Evolutionary conservation across 257 asterid species (phyloP), one percentile per base, ranked within the genome.

Genomic region (Fraxinus americana): DNA sequence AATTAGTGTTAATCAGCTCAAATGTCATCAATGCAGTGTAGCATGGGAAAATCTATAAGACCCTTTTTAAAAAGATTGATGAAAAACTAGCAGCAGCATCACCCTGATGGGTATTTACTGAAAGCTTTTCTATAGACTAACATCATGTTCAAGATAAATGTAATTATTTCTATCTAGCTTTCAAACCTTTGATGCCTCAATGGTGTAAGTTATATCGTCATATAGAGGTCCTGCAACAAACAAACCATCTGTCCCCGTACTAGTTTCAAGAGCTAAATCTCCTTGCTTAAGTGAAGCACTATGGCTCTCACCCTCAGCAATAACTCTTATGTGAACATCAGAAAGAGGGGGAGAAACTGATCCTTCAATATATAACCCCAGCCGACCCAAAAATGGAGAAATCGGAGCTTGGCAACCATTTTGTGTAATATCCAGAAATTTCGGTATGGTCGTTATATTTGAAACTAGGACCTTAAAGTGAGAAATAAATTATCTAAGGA

Each of bases 191-290:
- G 98, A 91, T 83, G 99, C 98, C 76, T 90, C 89, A 27, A 88
- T 73, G 29, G 73, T 83, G 91, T 92, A 95, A 73, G 77, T 78
- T 75, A 87, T 87, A 86, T 92, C 99, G 86, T 92, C 99, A 84
- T 95, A 95, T 23, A 95, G 97, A 76, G 99, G 98, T 65, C 99
- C 99, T 14, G 97, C 97, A 80, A 83, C 83, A 85, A 83, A 95
- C 70, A 83, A 75, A 59, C 99, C 99, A 86, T 89, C 93, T 69
- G 80, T 70, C 67, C 89, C 89, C 1, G 98, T 95, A 82, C 84
- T 79, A 75, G 92, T 88, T 89, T 90, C 91, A 83, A 88, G 90
- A 73, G 90, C 92, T 76, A 87, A 70, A 78, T 90, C 92, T 7
- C 96, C 97, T 85, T 82, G 86, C 85, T 90, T 90, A 63, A 92